These are phyloP conservation scores for Dactylonectria estremocensis DNA, from an alignment of 2,329 filamentous ascomycete genomes.

Conservation along the genomic window DNA sequence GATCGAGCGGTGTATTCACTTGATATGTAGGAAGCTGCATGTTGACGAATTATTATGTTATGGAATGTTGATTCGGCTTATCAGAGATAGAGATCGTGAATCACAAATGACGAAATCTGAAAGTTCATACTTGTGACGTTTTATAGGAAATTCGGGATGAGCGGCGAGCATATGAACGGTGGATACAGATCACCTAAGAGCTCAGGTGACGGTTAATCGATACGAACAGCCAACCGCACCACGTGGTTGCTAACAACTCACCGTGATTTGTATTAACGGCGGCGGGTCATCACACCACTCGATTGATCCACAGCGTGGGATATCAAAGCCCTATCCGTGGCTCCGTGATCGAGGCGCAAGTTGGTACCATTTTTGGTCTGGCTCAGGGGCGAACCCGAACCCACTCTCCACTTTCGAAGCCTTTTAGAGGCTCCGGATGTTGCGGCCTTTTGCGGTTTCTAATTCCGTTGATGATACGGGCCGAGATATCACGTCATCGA, in stretches of 20 bases:
- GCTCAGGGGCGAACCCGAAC: background rate
- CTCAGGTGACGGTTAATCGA: background rate
- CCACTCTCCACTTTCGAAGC: background rate
- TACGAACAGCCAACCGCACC: background rate
- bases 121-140: background rate
- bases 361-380: background rate
- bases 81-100: too few relatives aligned
- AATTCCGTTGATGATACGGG: background rate
- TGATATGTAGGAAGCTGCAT: conserved; percentile 46
- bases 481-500: background rate
- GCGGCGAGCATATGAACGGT: background rate
- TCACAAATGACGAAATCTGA: too few relatives aligned
- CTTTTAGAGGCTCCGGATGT: background rate
- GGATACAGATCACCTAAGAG: background rate
- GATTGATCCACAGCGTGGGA: background rate
- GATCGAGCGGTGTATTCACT: conserved; percentile 45
- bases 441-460: background rate
- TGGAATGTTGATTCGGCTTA: background rate
- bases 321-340: background rate
- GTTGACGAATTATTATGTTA: background rate
- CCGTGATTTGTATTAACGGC: background rate
- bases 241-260: background rate
- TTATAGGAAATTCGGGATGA: background rate
- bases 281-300: background rate
- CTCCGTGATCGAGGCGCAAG: background rate